Conservation (phyloP, 202 grass and related monocot species). For the Schoenoplectus triqueter region DNA sequence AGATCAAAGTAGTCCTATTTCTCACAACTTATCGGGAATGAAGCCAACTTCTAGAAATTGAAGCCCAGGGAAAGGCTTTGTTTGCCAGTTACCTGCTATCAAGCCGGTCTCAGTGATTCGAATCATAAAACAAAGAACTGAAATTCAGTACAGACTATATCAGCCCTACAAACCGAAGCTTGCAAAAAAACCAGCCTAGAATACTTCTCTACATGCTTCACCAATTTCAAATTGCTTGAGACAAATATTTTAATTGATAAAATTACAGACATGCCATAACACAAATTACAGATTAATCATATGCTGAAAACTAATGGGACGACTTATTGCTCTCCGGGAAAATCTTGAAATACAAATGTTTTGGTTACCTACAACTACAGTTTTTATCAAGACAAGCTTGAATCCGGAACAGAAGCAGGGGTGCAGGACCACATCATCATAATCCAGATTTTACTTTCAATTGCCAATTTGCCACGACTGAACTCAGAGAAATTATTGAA, state of each 20-base stretch:
- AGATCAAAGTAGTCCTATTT: too few relatives aligned
- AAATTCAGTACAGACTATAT: not conserved
- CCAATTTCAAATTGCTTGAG: not conserved
- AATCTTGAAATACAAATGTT: constrained; percentile 9
- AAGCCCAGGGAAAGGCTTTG: not conserved
- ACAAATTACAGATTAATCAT: constrained; percentile 23
- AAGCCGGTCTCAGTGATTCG: not conserved
- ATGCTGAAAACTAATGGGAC: not conserved
- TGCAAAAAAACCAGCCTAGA: not conserved
- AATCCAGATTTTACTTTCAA: constrained; percentile 9
- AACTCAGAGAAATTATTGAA: constrained; percentile 11
- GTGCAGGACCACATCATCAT: not conserved
- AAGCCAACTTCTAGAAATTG: not conserved
- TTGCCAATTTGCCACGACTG: not conserved
- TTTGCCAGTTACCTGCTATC: not conserved
- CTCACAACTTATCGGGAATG: too few relatives aligned
- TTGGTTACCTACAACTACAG: not conserved
- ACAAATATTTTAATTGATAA: constrained; percentile 2
- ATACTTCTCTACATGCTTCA: constrained; percentile 24
- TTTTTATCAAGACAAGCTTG: not conserved
- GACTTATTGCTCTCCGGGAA: too few relatives aligned
- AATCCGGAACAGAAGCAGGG: constrained; percentile 10
- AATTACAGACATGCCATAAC: constrained; percentile 23
- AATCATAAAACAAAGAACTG: constrained; percentile 2
- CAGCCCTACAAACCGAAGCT: not conserved